phyloP scores from a whole-genome alignment of 192 early-diverging fungal species.

The Mortierella claussenii region DNA sequence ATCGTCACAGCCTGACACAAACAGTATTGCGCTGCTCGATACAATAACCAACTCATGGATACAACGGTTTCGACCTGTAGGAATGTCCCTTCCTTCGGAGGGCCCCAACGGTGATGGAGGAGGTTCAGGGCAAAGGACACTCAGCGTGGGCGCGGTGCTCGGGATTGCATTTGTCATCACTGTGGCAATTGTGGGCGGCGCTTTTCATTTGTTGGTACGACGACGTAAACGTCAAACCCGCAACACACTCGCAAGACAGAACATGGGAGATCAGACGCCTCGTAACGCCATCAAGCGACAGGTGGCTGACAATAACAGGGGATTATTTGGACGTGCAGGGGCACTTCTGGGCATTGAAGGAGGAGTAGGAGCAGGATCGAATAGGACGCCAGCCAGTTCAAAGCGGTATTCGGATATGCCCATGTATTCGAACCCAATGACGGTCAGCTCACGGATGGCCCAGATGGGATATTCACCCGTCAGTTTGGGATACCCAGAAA shows the following conservation, averaged over 20 bases:
- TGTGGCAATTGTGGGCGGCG: conserved; percentile 20
- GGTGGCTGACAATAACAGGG: background rate
- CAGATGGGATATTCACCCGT: conserved; percentile 46
- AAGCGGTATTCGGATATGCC: conserved; percentile 47
- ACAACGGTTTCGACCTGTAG: conserved; percentile 14
- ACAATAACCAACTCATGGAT: conserved; percentile 37
- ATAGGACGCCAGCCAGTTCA: background rate
- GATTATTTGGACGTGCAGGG: conserved; percentile 12
- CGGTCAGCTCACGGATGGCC: conserved; percentile 36
- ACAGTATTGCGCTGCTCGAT: conserved; percentile 34
- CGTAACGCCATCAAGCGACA: conserved; percentile 27
- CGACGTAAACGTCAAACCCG: conserved; percentile 27
- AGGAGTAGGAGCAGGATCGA: too few species aligned
- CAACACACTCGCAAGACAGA: conserved; percentile 49
- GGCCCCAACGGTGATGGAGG: background rate
- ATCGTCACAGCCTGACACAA: conserved; percentile 6
- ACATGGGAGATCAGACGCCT: conserved; percentile 30
- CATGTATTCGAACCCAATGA: conserved; percentile 34
- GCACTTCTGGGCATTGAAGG: conserved; percentile 2
- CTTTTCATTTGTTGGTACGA: conserved; percentile 31
- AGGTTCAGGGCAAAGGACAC: too few species aligned
- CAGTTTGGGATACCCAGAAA: conserved; percentile 46
- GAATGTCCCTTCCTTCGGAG: background rate
- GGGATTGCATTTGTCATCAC: conserved; percentile 46
- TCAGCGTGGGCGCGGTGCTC: conserved; percentile 35